phyloP scores from a whole-genome alignment of 768 basidiomycete genomes.

The Mycena amicta region DNA sequence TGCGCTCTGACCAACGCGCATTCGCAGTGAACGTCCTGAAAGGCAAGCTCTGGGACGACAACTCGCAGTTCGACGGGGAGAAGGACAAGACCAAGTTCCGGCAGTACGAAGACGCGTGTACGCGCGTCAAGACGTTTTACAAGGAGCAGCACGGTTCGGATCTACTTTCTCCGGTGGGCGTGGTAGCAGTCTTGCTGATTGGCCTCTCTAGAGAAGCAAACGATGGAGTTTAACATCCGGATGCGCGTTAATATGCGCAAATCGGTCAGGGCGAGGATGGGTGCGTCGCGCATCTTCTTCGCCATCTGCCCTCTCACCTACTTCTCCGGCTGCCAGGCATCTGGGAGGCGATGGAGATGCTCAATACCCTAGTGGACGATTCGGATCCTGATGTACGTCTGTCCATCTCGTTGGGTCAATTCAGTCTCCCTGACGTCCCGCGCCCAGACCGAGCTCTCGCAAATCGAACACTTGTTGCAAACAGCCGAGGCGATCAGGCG shows the following conservation, averaged over 20 bases:
- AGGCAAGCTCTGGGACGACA: constrained; percentile 59
- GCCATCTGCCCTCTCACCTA: background rate
- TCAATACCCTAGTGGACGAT: constrained; percentile 86
- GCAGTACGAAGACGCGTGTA: constrained; percentile 74
- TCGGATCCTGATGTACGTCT: constrained; percentile 81
- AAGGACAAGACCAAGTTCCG: constrained; percentile 74
- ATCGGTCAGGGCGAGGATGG: constrained; percentile 71
- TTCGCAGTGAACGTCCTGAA: constrained; percentile 68
- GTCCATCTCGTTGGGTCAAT: background rate
- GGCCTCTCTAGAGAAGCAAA: constrained; percentile 82
- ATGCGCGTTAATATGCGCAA: constrained; percentile 76
- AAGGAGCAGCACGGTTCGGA: constrained; percentile 72
- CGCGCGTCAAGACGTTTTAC: constrained; percentile 78
- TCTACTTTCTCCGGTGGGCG: constrained; percentile 7
- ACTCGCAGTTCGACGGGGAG: constrained; percentile 57
- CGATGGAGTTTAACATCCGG: constrained; percentile 80
- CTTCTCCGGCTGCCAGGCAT: constrained; percentile 36
- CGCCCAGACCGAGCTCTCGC: constrained; percentile 68
- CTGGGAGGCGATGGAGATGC: constrained; percentile 86
- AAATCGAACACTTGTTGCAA: constrained; percentile 90
- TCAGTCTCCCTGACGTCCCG: too few relatives aligned
- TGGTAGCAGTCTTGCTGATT: background rate
- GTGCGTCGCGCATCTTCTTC: constrained; percentile 28
- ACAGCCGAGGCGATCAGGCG: constrained; percentile 88
- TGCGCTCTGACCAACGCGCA: background rate